Conservation (phyloP, 2,329 filamentous ascomycete species). For the Colletotrichum australisinense region DNA sequence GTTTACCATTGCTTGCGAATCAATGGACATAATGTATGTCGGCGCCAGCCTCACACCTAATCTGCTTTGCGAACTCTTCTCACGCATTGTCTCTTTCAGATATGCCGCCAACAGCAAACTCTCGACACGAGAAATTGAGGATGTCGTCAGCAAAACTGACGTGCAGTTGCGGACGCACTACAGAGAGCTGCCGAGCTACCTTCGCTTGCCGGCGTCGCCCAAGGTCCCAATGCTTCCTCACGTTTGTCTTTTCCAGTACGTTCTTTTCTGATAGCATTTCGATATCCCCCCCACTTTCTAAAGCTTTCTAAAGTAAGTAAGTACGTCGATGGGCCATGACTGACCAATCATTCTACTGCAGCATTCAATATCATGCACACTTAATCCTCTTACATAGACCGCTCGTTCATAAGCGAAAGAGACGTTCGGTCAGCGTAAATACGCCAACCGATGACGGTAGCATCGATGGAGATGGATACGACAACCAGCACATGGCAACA, state of each 20-base stretch:
- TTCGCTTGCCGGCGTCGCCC: conserved; percentile 32
- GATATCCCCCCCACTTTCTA: neutral
- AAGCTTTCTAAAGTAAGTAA: neutral
- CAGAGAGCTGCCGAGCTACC: conserved; percentile 31
- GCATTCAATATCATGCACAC: conserved; percentile 39
- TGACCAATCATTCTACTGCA: neutral
- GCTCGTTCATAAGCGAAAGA: conserved; percentile 19
- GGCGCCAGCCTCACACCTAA: no score
- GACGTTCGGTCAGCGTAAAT: neutral
- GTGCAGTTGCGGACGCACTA: conserved; percentile 37
- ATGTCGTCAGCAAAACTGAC: conserved; percentile 35
- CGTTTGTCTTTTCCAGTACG: conserved; percentile 40
- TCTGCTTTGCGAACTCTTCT: neutral
- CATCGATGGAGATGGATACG: neutral
- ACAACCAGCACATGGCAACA: conserved; percentile 32
- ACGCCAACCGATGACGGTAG: neutral
- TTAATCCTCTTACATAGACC: conserved; percentile 40
- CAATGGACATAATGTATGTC: conserved; percentile 36
- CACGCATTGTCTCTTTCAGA: neutral
- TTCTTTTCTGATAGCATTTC: neutral
- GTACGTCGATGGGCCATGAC: neutral
- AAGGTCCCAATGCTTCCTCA: conserved; percentile 37
- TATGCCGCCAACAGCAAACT: conserved; percentile 28
- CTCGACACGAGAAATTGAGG: conserved; percentile 21
- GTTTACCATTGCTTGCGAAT: conserved; percentile 36